Evolutionary conservation across 2,329 filamentous ascomycete genomes (phyloP), one percentile per base, ranked within the genome.

Genomic region (Magnaporthiopsis incrustans): DNA sequence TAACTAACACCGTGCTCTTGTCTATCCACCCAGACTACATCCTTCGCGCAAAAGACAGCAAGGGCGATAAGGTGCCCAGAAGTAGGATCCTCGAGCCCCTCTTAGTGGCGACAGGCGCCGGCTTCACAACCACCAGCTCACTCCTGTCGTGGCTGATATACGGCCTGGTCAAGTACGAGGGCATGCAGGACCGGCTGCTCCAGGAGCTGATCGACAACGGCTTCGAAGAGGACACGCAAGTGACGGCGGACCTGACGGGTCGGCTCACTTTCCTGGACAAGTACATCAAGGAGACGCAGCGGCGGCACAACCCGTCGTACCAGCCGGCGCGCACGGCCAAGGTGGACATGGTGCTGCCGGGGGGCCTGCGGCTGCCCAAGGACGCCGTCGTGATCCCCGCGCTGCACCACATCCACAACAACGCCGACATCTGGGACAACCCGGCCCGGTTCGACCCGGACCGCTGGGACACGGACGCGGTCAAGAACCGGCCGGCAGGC

Each of bases 281-380:
- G 60, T 85, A 81, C 71, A 74, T 88, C 76, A 87, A 87, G 72
- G 85, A 88, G 70, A 84, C 79, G 0, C 84, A 85, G 70, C 79
- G 85, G 2, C 76, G 77, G 3, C 85, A 87, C 74, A 87, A 84
- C 72, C 82, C 85, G 0, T 84, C 82, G 0, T 88, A 82, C 74
- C 85, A 88, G 68, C 82, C 85, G 0, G 85, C 77, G 1, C 82
- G 85, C 35, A 87, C 82, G 1, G 75, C 85, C 2, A 81, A 81
- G 66, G 74, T 74, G 4, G 85, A 87, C 69, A 72, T 85, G 64
- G 77, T 88, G 32, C 73, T 88, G 0, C 85, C 85, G 0, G 85
- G 85, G 0, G 85, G 84, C 0, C 87, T 85, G 74, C 78, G 77
- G 64, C 70, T 88, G 0, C 81, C 83, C 33, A 76, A 77, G 63